A percentile compares a stretch with the other conserved stretches of the same genome.
These are phyloP conservation scores for Chloris gayana DNA, from an alignment of 176 grass and related monocot genomes.

Conservation along the genomic window DNA sequence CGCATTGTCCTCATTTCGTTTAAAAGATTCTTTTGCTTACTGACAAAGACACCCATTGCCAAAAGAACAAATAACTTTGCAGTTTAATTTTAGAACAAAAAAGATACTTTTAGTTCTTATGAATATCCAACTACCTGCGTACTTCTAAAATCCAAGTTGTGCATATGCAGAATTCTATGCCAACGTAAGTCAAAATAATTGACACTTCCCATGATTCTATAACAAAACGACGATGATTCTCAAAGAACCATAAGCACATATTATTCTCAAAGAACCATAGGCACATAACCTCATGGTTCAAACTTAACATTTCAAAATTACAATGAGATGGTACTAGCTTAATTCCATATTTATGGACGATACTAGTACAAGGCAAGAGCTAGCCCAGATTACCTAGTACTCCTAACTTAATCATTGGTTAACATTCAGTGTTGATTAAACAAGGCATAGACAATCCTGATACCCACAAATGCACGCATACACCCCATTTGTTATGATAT, in stretches of 20 bases:
- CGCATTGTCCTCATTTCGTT: not conserved
- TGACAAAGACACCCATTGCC: not conserved
- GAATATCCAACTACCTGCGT: not conserved
- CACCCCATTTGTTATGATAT: not conserved
- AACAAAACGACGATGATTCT: not conserved
- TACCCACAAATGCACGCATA: slow-evolving; percentile 2
- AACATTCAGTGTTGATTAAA: not conserved
- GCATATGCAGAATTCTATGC: not conserved
- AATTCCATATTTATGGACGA: not conserved
- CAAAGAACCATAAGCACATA: not conserved
- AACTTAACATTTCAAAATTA: not conserved
- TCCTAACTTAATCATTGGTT: not conserved
- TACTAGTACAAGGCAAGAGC: not conserved
- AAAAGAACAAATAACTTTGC: not conserved
- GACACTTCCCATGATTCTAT: not conserved
- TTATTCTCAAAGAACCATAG: not conserved
- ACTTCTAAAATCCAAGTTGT: not conserved
- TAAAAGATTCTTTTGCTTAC: not conserved
- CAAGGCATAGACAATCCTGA: not conserved
- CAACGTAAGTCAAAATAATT: not conserved
- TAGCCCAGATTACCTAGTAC: not conserved
- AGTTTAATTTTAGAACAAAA: not conserved
- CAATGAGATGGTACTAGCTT: not conserved
- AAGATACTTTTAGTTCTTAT: not conserved
- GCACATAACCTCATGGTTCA: slow-evolving; percentile 2